Percentiles rank a stretch among this genome's conserved stretches.
Conservation (phyloP, 208 protist genomes). For the Trypanosoma brucei region DNA sequence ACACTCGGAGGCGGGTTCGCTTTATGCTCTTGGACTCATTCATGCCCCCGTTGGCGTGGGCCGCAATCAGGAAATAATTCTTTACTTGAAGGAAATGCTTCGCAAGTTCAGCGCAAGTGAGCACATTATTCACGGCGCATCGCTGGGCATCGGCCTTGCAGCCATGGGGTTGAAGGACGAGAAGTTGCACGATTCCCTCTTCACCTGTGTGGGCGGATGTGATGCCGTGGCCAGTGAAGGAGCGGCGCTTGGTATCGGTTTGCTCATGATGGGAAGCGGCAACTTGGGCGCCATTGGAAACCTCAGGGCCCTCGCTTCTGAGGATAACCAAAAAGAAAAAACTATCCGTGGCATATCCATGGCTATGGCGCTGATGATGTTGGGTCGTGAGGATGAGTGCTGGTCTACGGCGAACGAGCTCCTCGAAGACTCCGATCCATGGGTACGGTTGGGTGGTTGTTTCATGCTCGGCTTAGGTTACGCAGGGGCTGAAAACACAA, state of each 20-base stretch:
- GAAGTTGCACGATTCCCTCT: slow-evolving; percentile 94
- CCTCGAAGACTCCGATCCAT: slow-evolving; percentile 92
- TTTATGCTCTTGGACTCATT: slow-evolving; percentile 98
- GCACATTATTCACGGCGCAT: slow-evolving; percentile 97
- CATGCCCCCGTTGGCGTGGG: slow-evolving; percentile 90
- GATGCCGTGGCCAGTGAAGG: slow-evolving; percentile 97
- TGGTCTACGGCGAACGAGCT: slow-evolving; percentile 92
- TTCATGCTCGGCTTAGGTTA: slow-evolving; percentile 97
- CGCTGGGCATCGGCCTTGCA: slow-evolving; percentile 94
- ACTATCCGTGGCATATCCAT: slow-evolving; percentile 97
- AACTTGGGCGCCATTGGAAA: slow-evolving; percentile 82
- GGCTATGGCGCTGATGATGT: slow-evolving; percentile 95
- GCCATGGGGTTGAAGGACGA: slow-evolving; percentile 88
- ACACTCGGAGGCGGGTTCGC: slow-evolving; percentile 95
- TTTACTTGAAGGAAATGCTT: slow-evolving; percentile 76
- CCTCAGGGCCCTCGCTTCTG: slow-evolving; percentile 88
- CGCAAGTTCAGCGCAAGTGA: slow-evolving; percentile 63
- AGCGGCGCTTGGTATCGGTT: slow-evolving; percentile 96
- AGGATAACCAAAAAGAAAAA: slow-evolving; percentile 99
- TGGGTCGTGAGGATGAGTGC: slow-evolving; percentile 95
- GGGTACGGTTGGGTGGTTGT: slow-evolving; percentile 96
- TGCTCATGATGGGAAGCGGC: slow-evolving; percentile 97
- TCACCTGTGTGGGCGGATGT: slow-evolving; percentile 92
- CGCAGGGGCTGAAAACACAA: slow-evolving; percentile 93
- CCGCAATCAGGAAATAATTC: slow-evolving; percentile 71